Evolutionary conservation across 2,329 filamentous ascomycete genomes (phyloP).

Genomic region (Sordariomycetes sp.): DNA sequence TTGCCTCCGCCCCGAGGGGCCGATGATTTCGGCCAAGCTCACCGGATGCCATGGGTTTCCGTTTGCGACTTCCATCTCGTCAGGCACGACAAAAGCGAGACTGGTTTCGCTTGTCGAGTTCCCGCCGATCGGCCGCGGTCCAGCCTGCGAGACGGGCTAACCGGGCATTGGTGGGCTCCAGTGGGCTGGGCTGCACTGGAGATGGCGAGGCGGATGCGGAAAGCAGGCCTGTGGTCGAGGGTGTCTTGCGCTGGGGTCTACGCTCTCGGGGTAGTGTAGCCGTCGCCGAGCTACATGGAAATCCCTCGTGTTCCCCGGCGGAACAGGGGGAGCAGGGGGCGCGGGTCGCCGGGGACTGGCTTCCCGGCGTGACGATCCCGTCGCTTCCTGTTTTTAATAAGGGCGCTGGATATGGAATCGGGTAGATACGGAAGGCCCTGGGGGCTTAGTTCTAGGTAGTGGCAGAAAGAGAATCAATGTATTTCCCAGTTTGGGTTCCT

Average conservation of each 20-base stretch:
- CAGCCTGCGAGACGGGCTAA: neutral
- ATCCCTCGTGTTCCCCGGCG: neutral
- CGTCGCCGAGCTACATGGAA: neutral
- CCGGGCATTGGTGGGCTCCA: neutral
- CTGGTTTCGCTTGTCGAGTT: neutral
- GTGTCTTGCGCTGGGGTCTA: neutral
- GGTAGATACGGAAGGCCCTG: neutral
- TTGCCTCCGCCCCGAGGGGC: neutral
- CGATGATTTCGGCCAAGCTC: neutral
- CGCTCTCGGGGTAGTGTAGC: neutral
- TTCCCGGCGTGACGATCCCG: neutral
- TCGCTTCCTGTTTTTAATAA: neutral
- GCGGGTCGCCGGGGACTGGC: neutral
- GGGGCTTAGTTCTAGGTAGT: neutral
- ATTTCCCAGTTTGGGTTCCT: neutral
- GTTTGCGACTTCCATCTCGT: neutral
- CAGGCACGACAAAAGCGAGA: neutral
- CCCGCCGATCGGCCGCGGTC: neutral
- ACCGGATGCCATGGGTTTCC: neutral
- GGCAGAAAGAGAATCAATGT: neutral
- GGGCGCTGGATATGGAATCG: neutral
- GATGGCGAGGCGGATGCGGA: neutral
- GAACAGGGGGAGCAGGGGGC: neutral
- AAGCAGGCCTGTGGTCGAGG: neutral
- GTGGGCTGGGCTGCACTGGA: neutral